Evolutionary conservation across 306 rosid genomes (phyloP).

Genomic region (Castanea crenata): DNA sequence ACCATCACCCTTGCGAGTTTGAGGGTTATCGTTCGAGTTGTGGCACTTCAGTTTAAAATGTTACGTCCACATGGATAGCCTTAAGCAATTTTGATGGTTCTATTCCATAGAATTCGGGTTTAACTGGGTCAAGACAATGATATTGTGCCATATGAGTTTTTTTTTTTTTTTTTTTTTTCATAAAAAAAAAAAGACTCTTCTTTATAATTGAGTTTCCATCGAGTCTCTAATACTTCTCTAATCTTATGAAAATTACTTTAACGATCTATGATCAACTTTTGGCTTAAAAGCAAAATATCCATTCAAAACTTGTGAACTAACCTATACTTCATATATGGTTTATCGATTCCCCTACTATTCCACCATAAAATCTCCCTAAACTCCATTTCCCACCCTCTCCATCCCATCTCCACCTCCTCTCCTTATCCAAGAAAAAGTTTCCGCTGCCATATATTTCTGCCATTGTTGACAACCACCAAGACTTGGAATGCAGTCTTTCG

Average conservation of each 20-base stretch:
- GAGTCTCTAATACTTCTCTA: constrained; percentile 36
- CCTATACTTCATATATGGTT: constrained; percentile 4
- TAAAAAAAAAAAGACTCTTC: neutral
- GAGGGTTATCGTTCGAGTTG: no score
- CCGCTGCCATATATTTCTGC: constrained; percentile 39
- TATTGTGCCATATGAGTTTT: no score
- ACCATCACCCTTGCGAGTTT: no score
- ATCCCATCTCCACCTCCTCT: constrained; percentile 51
- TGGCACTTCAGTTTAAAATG: no score
- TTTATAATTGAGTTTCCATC: constrained; percentile 21
- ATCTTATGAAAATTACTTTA: constrained; percentile 57
- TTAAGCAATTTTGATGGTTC: no score
- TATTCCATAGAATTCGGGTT: no score
- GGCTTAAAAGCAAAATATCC: constrained; percentile 53
- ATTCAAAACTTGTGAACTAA: constrained; percentile 55
- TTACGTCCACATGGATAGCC: no score
- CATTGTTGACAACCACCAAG: constrained; percentile 45
- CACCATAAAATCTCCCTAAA: constrained; percentile 43
- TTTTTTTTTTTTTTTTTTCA: no score
- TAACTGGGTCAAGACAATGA: no score
- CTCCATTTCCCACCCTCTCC: constrained; percentile 60
- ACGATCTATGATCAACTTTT: constrained; percentile 48
- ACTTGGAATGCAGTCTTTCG: constrained; percentile 62
- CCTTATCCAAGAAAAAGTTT: constrained; percentile 80
- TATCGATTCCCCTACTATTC: neutral